Conservation (phyloP, 768 basidiomycete genomes). For the Trametes cubensis region DNA sequence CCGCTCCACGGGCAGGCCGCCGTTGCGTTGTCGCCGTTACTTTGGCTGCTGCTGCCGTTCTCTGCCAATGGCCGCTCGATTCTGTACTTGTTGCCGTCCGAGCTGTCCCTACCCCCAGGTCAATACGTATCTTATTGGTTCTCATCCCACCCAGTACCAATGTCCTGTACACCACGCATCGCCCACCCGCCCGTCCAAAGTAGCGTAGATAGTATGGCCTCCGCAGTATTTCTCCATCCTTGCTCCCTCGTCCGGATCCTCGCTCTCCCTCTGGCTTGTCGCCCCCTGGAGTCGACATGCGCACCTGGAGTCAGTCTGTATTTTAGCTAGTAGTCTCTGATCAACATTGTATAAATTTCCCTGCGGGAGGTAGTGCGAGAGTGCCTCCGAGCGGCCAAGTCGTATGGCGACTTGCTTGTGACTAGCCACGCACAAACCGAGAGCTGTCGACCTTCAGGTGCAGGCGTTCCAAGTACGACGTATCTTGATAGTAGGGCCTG, state of each 20-base stretch:
- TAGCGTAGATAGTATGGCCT: conserved; percentile 15
- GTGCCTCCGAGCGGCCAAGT: too few relatives aligned
- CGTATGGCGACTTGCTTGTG: too few relatives aligned
- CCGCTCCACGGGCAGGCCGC: not conserved
- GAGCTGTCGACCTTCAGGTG: too few relatives aligned
- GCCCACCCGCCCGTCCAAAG: not conserved
- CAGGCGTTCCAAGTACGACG: too few relatives aligned
- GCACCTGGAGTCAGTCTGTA: not conserved
- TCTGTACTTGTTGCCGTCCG: too few relatives aligned
- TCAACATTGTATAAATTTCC: not conserved
- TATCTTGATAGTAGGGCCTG: too few relatives aligned
- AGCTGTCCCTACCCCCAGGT: not conserved
- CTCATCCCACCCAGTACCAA: not conserved
- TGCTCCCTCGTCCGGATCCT: not conserved
- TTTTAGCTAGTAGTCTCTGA: not conserved
- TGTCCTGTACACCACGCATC: conserved; percentile 2
- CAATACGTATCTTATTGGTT: conserved; percentile 21
- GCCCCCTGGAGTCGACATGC: not conserved
- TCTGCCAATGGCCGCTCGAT: too few relatives aligned
- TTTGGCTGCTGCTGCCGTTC: not conserved
- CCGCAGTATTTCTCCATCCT: not conserved
- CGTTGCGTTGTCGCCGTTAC: not conserved
- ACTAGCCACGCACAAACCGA: too few relatives aligned
- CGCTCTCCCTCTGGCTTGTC: not conserved
- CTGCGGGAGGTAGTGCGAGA: not conserved